Evolutionary conservation across 164 flowering plant species (phyloP), one percentile per base, ranked within the genome.

Genomic region (Euptelea pleiosperma): DNA sequence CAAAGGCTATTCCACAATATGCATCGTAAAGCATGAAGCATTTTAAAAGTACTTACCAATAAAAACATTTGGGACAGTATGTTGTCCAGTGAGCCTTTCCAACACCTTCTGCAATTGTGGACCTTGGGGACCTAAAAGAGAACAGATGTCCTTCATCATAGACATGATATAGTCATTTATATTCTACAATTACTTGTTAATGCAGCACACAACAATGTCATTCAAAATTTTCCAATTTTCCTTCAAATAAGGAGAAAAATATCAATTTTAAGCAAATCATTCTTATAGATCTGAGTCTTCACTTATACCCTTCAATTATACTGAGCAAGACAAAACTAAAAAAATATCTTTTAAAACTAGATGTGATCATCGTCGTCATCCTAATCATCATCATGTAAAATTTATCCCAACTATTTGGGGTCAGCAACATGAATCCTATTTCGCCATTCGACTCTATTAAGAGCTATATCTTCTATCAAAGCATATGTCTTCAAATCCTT

Each of bases 11-110:
- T 28, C 9, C 4, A 51, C 6, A 25, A 34, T 16, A 33, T 43
- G 35, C n/a, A 24, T 29, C 8, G 14, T 14, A 2, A 37, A 46
- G 49, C n/a, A n/a, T 30, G 4, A 21, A 49, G 53, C 16, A 37
- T 51, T 26, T 31, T 40, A 63, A 37, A 52, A 35, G 31, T 10
- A 47, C 79, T 76, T 62, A 87, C 98, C 98, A 52, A 89, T 78
- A 47, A 93, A 93, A 45, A 93, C 96, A 76, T 89, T 93, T 8
- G 98, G 98, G 21, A 93, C 98, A 16, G 98, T 93, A 58, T 79
- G 77, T 57, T 93, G 99, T 43, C 97, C 97, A 48, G 99, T 93
- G n/a, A 93, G 82, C 73, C 91, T 81, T 66, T 84, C 86, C 66
- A 93, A 66, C 49, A 91, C 77, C 77, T 86, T 88, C 71, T 88